Evolutionary conservation across 2,329 filamentous ascomycete species (phyloP).

Genomic region (Fusarium tupiense): DNA sequence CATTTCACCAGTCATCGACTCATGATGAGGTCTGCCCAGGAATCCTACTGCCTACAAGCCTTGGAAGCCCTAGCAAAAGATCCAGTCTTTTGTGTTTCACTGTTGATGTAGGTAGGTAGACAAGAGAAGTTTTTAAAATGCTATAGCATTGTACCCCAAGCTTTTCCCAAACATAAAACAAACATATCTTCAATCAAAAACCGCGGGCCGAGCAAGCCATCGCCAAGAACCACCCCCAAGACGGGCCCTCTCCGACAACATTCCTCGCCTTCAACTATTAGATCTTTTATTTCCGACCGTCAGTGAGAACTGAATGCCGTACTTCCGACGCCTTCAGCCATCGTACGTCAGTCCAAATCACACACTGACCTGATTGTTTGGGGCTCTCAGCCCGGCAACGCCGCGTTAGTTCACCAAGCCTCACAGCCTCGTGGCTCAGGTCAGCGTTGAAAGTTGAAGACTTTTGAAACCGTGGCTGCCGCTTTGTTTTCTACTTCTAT

Average conservation of each 20-base stretch:
- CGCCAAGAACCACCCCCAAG: neutral
- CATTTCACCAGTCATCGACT: neutral
- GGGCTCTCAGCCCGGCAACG: neutral
- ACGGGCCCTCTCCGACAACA: neutral
- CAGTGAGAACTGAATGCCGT: neutral
- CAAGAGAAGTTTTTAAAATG: neutral
- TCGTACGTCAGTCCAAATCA: neutral
- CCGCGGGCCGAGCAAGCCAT: neutral
- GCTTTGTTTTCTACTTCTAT: neutral
- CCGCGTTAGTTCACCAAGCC: neutral
- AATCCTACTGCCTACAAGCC: neutral
- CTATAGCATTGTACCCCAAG: neutral
- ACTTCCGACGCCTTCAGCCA: neutral
- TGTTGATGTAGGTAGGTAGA: neutral
- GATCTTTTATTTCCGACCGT: neutral
- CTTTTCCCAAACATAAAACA: neutral
- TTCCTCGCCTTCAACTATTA: neutral
- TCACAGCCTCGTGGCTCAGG: neutral
- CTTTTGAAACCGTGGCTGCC: neutral
- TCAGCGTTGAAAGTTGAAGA: neutral
- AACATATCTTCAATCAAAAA: neutral
- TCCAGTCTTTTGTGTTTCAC: neutral
- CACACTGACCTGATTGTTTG: neutral
- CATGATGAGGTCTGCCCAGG: slow-evolving; percentile 17
- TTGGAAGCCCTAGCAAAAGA: neutral